Percentiles rank a stretch among this genome's conserved stretches.
These are phyloP conservation scores for Calamus simplicifolius DNA, from an alignment of 176 grass and related monocot genomes.

Conservation along the genomic window DNA sequence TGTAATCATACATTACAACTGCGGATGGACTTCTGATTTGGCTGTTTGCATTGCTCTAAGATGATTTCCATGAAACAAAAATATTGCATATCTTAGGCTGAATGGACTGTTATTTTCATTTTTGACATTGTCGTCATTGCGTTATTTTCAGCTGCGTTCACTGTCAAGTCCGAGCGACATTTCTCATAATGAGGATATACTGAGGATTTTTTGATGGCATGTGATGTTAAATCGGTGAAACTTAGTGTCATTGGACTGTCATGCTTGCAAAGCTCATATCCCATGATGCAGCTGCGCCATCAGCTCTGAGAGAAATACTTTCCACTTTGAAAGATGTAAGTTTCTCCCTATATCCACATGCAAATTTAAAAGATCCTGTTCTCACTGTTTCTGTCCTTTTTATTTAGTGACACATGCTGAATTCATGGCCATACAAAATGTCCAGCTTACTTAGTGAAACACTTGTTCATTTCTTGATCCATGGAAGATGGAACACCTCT, in stretches of 20 bases:
- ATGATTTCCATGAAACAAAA: too few relatives aligned
- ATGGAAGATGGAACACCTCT: too few relatives aligned
- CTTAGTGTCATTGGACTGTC: slow-evolving; percentile 94
- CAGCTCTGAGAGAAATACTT: slow-evolving; percentile 83
- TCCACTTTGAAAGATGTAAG: slow-evolving; percentile 89
- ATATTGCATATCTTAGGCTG: not conserved
- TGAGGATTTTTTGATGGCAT: slow-evolving; percentile 93
- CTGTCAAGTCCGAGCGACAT: slow-evolving; percentile 82
- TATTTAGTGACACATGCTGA: too few relatives aligned
- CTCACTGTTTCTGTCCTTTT: too few relatives aligned
- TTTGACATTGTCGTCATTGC: not conserved
- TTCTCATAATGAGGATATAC: slow-evolving; percentile 77
- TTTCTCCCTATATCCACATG: slow-evolving; percentile 18
- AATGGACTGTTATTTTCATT: not conserved
- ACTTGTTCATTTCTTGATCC: too few relatives aligned
- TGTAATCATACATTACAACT: too few relatives aligned
- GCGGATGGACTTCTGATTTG: too few relatives aligned
- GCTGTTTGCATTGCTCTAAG: too few relatives aligned
- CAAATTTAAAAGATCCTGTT: not conserved
- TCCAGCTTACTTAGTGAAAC: too few relatives aligned
- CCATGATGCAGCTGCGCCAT: slow-evolving; percentile 70
- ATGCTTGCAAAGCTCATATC: slow-evolving; percentile 97
- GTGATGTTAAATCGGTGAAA: slow-evolving; percentile 81
- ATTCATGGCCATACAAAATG: too few relatives aligned
- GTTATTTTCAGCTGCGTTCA: slow-evolving; percentile 58